Evolutionary conservation across 2,329 filamentous ascomycete genomes (phyloP).

Genomic region (Trichophyton simii): DNA sequence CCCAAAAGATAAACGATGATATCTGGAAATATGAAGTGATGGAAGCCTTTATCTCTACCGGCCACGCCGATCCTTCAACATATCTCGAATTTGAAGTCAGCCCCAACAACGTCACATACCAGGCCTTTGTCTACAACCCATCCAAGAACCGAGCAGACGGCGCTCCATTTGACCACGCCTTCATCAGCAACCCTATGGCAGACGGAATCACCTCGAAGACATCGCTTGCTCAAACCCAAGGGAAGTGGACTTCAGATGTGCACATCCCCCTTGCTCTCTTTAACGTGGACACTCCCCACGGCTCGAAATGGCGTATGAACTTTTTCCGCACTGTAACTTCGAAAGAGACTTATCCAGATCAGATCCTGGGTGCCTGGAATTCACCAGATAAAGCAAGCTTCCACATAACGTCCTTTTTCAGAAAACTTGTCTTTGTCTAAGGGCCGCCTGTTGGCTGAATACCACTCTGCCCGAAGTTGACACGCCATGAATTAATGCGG

Average conservation of each 20-base stretch:
- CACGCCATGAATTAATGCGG: neutral
- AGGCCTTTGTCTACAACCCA: conserved; percentile 42
- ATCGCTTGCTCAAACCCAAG: conserved; percentile 23
- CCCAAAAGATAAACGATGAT: conserved; percentile 32
- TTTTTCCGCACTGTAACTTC: conserved; percentile 40
- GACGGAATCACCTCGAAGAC: conserved; percentile 35
- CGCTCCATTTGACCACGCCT: conserved; percentile 36
- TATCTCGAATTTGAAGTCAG: conserved; percentile 43
- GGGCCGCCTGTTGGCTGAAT: neutral
- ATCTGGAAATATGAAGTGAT: conserved; percentile 42
- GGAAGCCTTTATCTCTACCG: conserved; percentile 39
- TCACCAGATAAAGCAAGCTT: conserved; percentile 37
- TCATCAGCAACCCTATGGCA: conserved; percentile 28
- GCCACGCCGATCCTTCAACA: conserved; percentile 36
- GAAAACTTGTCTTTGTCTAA: conserved; percentile 29
- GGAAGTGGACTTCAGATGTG: conserved; percentile 33
- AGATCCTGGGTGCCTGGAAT: conserved; percentile 30
- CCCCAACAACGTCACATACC: conserved; percentile 42
- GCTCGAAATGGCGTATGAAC: conserved; percentile 42
- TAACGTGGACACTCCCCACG: conserved; percentile 36
- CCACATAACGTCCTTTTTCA: conserved; percentile 39
- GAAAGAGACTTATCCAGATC: conserved; percentile 31
- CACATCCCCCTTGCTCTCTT: conserved; percentile 39
- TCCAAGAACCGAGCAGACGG: conserved; percentile 33
- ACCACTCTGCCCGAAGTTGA: neutral